These are phyloP conservation scores for Biscutella laevigata DNA, from an alignment of 441 rosid species.

Conservation along the genomic window DNA sequence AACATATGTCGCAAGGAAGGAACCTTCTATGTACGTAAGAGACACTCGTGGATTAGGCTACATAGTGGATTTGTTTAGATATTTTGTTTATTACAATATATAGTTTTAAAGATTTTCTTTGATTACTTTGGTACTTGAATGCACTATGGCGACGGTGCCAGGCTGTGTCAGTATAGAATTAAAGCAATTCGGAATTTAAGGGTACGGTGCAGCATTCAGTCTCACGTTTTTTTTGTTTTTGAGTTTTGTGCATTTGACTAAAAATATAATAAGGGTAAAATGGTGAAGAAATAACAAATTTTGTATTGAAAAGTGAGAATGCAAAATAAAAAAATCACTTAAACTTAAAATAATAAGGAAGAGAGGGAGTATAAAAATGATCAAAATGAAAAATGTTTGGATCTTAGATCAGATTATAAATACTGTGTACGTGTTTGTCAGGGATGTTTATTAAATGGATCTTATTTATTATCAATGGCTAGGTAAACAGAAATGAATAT, in stretches of 20 bases:
- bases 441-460: background rate
- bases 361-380: background rate
- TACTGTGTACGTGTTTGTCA: slow-evolving; percentile 8
- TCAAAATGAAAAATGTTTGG: background rate
- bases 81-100: background rate
- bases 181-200: background rate
- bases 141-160: slow-evolving; percentile 29
- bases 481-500: background rate
- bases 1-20: slow-evolving; percentile 15
- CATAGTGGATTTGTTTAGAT: slow-evolving; percentile 21
- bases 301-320: too few relatives aligned
- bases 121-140: background rate
- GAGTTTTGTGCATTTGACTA: too few relatives aligned
- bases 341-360: too few relatives aligned
- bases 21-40: slow-evolving; percentile 19
- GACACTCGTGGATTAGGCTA: slow-evolving; percentile 22
- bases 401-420: background rate
- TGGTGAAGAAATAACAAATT: too few relatives aligned
- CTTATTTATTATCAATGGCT: background rate
- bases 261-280: too few relatives aligned
- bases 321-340: too few relatives aligned
- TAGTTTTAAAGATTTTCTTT: background rate
- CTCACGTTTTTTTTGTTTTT: too few relatives aligned
- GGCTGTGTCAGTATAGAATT: slow-evolving; percentile 20
- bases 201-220: too few relatives aligned